phyloP scores from a whole-genome alignment of 352 stramenopile genomes.

The Globisporangium perplexum region DNA sequence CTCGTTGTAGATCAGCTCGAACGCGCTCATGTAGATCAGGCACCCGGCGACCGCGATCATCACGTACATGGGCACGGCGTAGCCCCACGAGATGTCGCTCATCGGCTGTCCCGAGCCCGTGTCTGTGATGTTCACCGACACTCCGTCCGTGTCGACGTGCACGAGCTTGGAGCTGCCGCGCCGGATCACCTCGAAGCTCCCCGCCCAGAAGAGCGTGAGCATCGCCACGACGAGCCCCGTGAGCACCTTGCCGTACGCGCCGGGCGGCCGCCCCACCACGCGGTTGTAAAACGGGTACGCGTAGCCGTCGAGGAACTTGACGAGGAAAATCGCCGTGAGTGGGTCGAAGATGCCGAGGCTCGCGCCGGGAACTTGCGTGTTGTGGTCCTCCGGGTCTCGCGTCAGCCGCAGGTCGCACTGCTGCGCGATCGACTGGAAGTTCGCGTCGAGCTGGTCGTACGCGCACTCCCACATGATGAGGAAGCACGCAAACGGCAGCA shows the following conservation, averaged over 20 bases:
- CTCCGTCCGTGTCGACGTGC: slow-evolving; percentile 22
- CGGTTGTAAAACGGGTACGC: slow-evolving; percentile 66
- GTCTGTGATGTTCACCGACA: slow-evolving; percentile 29
- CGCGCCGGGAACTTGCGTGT: slow-evolving; percentile 61
- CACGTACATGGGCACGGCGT: slow-evolving; percentile 80
- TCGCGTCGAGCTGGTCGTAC: slow-evolving; percentile 83
- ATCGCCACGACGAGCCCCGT: slow-evolving; percentile 68
- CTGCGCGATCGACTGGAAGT: slow-evolving; percentile 85
- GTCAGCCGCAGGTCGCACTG: slow-evolving; percentile 71
- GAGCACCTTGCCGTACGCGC: slow-evolving; percentile 77
- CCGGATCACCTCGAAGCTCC: slow-evolving; percentile 72
- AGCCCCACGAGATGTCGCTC: slow-evolving; percentile 81
- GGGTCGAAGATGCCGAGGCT: slow-evolving; percentile 85
- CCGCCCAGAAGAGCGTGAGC: slow-evolving; percentile 82
- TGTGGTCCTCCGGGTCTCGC: slow-evolving; percentile 23
- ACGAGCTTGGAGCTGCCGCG: slow-evolving; percentile 36
- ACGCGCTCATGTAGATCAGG: slow-evolving; percentile 85
- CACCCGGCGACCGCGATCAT: slow-evolving; percentile 76
- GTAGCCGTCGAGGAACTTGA: slow-evolving; percentile 64
- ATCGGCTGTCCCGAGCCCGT: slow-evolving; percentile 61
- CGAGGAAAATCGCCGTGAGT: slow-evolving; percentile 74
- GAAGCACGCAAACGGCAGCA: slow-evolving; percentile 82
- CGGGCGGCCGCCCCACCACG: slow-evolving; percentile 49
- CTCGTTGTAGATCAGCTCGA: slow-evolving; percentile 87
- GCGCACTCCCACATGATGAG: slow-evolving; percentile 88